Evolutionary conservation across 208 protist genomes (phyloP), one percentile per base, ranked within the genome.

Genomic region (Leishmania major): DNA sequence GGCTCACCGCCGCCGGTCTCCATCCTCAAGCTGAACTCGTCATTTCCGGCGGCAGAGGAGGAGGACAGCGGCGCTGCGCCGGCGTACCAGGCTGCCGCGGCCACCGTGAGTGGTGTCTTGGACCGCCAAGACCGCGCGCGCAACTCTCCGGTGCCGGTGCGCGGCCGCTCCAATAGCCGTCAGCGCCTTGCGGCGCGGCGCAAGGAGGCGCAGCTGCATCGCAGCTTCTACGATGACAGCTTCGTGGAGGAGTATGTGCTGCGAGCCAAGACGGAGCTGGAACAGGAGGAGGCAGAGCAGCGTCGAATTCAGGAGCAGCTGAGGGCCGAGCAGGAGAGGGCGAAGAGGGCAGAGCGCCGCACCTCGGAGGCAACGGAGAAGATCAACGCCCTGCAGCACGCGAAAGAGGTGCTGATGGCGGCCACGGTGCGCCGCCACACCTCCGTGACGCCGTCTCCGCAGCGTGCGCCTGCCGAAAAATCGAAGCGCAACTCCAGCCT

Each of bases 151-250:
- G 84, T 86, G 51, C 87, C 90, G 4, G 72, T 71, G 37, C 89
- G 92, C 10, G 85, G 84, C 5, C 91, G 94, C 53, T 97, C 94
- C 15, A 90, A 78, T 70, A 97, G 94, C 79, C 91, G 93, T 31
- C 94, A 96, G 91, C 92, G 94, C 8, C 87, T 96, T 15, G 90
- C 86, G 22, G 88, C 86, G 13, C 93, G 93, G 49, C 87, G 92
- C 31, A 83, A 88, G 57, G 89, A 97, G 85, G 94, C 94, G 22
- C 88, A 96, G 84, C 85, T 95, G 74, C 88, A 96, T 67, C 90
- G 94, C 80, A 92, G 91, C 79, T 97, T 97, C 78, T 97, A 96
- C 89, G 94, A 97, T 79, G 94, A 97, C 81, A 96, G 93, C 85
- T 90, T 97, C 72, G 93, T 97, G 17, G 94, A 97, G 85, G 92